Conservation (phyloP, 176 grass and related monocot species). For the Oryza glaberrima region DNA sequence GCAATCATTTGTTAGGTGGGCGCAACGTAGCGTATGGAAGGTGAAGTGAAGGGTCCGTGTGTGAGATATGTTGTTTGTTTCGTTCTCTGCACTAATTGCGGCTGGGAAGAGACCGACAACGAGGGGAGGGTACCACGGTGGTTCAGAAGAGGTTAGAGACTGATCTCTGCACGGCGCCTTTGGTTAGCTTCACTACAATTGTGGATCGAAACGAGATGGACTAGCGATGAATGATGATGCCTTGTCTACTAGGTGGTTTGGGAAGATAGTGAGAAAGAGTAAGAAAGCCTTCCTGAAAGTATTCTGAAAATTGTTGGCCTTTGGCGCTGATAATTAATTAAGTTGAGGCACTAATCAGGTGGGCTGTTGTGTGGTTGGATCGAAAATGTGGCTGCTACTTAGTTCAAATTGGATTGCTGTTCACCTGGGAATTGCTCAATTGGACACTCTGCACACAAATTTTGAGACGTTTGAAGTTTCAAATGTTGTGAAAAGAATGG, state of each 20-base stretch:
- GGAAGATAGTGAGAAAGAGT: neutral
- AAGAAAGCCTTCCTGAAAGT: neutral
- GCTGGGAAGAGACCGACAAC: neutral
- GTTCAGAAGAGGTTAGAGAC: conserved; percentile 2
- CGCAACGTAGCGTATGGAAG: conserved; percentile 21
- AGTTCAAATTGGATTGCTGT: neutral
- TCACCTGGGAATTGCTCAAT: neutral
- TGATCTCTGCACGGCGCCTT: neutral
- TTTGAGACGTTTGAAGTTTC: neutral
- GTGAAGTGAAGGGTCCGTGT: conserved; percentile 28
- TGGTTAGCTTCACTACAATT: neutral
- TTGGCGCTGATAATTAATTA: neutral
- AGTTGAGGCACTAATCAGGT: neutral
- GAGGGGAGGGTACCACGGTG: neutral
- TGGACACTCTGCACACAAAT: neutral
- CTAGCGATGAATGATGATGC: neutral
- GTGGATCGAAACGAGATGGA: neutral
- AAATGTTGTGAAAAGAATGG: neutral
- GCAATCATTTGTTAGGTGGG: conserved; percentile 27
- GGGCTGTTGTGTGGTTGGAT: neutral
- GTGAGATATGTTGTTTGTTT: conserved; percentile 14
- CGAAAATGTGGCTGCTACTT: neutral
- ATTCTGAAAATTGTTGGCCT: neutral
- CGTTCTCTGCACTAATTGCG: neutral
- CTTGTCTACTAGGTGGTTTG: neutral